Evolutionary conservation across 768 basidiomycete genomes (phyloP).

Genomic region (Kwoniella pini): DNA sequence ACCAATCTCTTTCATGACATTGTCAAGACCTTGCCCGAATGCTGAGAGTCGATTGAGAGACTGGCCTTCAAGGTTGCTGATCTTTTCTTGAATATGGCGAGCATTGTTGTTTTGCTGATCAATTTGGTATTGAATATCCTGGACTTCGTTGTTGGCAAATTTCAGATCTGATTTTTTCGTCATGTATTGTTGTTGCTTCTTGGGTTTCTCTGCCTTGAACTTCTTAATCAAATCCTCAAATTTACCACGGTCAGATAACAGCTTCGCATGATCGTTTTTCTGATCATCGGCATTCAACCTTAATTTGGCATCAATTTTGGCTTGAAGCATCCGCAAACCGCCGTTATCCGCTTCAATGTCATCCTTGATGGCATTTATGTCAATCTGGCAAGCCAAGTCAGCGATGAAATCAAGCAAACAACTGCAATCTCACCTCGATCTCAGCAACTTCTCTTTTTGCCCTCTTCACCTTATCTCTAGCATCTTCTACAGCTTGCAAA

Average conservation of each 20-base stretch:
- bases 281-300: conserved; percentile 7
- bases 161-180: conserved; percentile 3
- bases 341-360: conserved; percentile 15
- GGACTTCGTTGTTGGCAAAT: conserved; percentile 5
- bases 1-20: conserved; percentile 47
- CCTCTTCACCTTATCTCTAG: neutral
- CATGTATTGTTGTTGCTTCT: conserved; percentile 31
- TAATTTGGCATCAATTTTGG: conserved; percentile 17
- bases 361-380: conserved; percentile 54
- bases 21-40: conserved; percentile 45
- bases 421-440: conserved; percentile 8
- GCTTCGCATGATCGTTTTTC: neutral
- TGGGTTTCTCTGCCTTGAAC: conserved; percentile 52
- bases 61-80: conserved; percentile 24
- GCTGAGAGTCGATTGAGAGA: conserved; percentile 29
- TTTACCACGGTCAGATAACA: neutral
- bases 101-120: conserved; percentile 57
- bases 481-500: conserved; percentile 3
- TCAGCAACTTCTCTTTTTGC: conserved; percentile 7
- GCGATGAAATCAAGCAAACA: neutral
- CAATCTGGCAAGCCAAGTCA: conserved; percentile 59
- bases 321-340: conserved; percentile 8
- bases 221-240: conserved; percentile 43
- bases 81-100: conserved; percentile 58
- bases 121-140: conserved; percentile 59